Evolutionary conservation across 1,284 basidiomycete species (phyloP).

Genomic region (Pseudozyma pruni): DNA sequence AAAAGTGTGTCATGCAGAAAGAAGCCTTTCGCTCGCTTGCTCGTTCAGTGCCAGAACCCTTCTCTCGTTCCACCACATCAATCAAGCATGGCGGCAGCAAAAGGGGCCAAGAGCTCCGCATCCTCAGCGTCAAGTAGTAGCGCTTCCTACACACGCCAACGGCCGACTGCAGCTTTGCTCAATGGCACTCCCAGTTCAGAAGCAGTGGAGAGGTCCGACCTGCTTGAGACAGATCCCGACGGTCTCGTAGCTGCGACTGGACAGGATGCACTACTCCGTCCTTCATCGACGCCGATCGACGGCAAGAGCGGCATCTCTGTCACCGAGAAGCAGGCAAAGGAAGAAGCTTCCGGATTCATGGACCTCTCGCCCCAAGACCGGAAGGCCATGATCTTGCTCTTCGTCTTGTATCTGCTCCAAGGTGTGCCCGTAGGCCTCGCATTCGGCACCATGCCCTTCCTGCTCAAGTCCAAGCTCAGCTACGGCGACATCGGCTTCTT

Average conservation of each 20-base stretch:
- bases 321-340: conserved; percentile 18
- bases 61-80: not conserved
- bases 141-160: conserved; percentile 16
- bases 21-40: too few species aligned
- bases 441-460: conserved; percentile 91
- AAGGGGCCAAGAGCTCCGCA: conserved; percentile 15
- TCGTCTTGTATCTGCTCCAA: conserved; percentile 90
- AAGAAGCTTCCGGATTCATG: conserved; percentile 48
- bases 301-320: conserved; percentile 20
- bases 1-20: conserved; percentile 3
- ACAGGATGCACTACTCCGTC: conserved; percentile 5
- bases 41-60: not conserved
- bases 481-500: conserved; percentile 97
- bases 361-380: conserved; percentile 41
- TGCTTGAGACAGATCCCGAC: conserved; percentile 17
- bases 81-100: conserved; percentile 17
- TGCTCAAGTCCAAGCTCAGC: conserved; percentile 90
- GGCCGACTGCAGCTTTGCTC: conserved; percentile 23
- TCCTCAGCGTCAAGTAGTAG: conserved; percentile 6
- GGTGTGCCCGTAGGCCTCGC: conserved; percentile 86
- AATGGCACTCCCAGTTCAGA: conserved; percentile 30
- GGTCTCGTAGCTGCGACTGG: conserved; percentile 1
- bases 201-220: conserved; percentile 26
- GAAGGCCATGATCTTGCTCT: conserved; percentile 81
- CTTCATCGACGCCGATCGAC: conserved; percentile 17